Evolutionary conservation across 441 rosid genomes (phyloP).

Genomic region (Jatropha podagrica): DNA sequence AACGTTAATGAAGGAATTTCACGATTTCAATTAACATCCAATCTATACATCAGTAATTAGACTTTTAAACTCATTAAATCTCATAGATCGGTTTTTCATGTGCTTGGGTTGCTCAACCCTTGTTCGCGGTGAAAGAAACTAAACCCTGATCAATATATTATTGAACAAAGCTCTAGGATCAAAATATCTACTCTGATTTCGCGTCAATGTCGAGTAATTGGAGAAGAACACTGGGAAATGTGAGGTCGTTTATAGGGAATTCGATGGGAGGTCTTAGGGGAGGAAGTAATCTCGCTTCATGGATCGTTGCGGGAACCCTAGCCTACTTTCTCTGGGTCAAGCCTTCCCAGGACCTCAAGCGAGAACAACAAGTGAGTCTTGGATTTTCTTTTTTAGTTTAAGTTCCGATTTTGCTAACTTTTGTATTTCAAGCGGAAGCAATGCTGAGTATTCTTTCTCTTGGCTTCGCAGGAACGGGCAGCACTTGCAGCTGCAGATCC

Average conservation of each 20-base stretch:
- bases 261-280: conserved; percentile 85
- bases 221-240: conserved; percentile 66
- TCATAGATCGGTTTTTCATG: too few species aligned
- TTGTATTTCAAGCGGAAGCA: neutral
- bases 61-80: too few species aligned
- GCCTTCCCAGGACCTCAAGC: conserved; percentile 82
- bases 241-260: conserved; percentile 63
- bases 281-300: conserved; percentile 66
- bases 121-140: neutral
- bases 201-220: conserved; percentile 50
- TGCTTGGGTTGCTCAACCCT: too few species aligned
- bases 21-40: too few species aligned
- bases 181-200: neutral
- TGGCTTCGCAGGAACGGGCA: conserved; percentile 54
- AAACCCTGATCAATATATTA: neutral
- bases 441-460: neutral
- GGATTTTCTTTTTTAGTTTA: neutral
- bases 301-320: conserved; percentile 83
- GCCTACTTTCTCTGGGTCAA: conserved; percentile 92
- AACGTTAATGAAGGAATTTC: too few species aligned
- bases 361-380: conserved; percentile 59
- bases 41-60: too few species aligned
- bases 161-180: neutral
- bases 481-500: conserved; percentile 68
- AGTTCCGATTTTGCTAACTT: neutral